Conservation (phyloP, 202 grass and related monocot species). For the Carex sylvatica region DNA sequence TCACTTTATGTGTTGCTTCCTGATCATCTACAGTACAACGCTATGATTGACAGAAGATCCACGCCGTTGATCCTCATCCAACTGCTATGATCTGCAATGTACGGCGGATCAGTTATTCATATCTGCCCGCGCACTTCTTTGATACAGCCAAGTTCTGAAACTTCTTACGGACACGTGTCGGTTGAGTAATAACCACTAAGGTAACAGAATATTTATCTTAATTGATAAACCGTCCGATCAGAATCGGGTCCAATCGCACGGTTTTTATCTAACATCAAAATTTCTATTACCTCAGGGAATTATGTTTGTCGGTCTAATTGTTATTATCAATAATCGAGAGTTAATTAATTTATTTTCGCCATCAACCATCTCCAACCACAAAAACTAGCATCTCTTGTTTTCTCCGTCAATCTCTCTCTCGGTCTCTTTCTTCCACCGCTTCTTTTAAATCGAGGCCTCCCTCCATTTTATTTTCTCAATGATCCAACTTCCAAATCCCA, state of each 20-base stretch:
- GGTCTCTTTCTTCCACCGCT: slow-evolving; percentile 18
- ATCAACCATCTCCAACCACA: background rate
- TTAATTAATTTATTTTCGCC: background rate
- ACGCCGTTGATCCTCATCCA: background rate
- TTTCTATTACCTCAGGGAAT: too few relatives aligned
- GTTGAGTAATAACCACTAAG: too few relatives aligned
- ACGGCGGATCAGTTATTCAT: background rate
- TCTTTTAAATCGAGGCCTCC: slow-evolving; percentile 28
- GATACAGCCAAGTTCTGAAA: background rate
- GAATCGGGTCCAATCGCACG: too few relatives aligned
- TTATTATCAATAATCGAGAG: background rate
- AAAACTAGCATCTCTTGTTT: slow-evolving; percentile 43
- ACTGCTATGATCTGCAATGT: background rate
- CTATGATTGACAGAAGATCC: background rate
- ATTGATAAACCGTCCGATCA: too few relatives aligned
- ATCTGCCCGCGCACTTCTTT: background rate
- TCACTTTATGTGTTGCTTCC: background rate
- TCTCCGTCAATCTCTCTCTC: slow-evolving; percentile 50
- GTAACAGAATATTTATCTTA: too few relatives aligned
- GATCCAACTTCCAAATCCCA: slow-evolving; percentile 29
- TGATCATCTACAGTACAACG: background rate
- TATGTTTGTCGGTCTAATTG: too few relatives aligned
- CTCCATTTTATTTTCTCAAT: slow-evolving; percentile 40
- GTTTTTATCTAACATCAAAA: too few relatives aligned
- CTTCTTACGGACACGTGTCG: background rate